Conservation (phyloP, 371 early-diverging fungal species). For the Mortierella sp. region DNA sequence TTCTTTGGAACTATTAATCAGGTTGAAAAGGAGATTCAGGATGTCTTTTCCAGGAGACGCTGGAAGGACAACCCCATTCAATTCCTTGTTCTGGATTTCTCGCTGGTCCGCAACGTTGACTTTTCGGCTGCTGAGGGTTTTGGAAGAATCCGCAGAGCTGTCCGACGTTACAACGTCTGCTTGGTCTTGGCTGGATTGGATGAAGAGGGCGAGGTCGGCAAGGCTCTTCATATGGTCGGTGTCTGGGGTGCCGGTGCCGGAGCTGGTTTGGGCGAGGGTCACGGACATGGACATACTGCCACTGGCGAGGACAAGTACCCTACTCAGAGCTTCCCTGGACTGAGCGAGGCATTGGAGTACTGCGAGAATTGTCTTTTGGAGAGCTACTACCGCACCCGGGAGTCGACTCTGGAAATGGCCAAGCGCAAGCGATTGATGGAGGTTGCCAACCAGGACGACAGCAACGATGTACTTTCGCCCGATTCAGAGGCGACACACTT, state of each 20-base stretch:
- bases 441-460: conserved; percentile 28
- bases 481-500: conserved; percentile 51
- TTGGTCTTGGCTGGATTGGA: conserved; percentile 89
- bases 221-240: conserved; percentile 81
- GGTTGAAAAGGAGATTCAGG: conserved; percentile 84
- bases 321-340: conserved; percentile 80
- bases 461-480: conserved; percentile 30
- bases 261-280: conserved; percentile 43
- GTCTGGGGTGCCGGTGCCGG: conserved; percentile 72
- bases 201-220: conserved; percentile 74
- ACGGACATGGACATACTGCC: conserved; percentile 53
- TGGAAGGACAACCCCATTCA: conserved; percentile 83
- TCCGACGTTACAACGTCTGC: conserved; percentile 78
- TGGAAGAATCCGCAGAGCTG: conserved; percentile 85
- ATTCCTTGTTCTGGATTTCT: conserved; percentile 90
- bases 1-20: conserved; percentile 96
- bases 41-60: conserved; percentile 63
- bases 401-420: conserved; percentile 32
- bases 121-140: conserved; percentile 96
- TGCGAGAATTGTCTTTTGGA: conserved; percentile 91
- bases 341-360: conserved; percentile 94
- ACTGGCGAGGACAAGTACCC: conserved; percentile 61
- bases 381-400: conserved; percentile 71
- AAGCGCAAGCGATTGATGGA: conserved; percentile 45
- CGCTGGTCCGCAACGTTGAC: conserved; percentile 92